Base-by-base conservation (phyloP, 768 basidiomycete genomes). In the Cystofilobasidium capitatum region DNA sequence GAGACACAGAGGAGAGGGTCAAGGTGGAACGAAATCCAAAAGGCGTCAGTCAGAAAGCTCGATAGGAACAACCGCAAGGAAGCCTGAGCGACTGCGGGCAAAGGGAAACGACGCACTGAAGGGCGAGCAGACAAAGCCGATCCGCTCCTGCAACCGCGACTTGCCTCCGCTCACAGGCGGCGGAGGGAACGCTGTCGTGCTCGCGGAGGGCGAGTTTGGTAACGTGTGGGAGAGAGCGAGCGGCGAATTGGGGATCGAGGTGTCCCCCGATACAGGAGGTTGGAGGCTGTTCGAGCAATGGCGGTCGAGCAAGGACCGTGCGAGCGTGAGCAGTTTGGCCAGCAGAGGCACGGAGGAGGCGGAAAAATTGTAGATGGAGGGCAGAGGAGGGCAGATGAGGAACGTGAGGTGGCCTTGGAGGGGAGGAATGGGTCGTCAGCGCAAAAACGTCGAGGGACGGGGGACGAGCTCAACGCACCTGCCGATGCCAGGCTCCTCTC, bases 361-460 rank as follows among this genome's bases (percentile, higher is more conserved):
- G 1, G 60, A 45, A 16, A 68, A 61, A 13, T 36, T 36, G 42
- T 68, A 68, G 40, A 68, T 49, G 2, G 66, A 58, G 6, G 61
- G 26, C 20, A 54, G 44, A 0, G 61, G 49, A 6, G 47, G 66
- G 7, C 13, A 20, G 33, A 68, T 26, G 54, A 68, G 36, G 40
- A 68, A 16, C 26, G 66, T 62, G 36, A 68, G 60, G 44, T 68
- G 66, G 6, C 66, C 66, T 68, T 49, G 29, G 1, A 26, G 10
- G 20, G 13, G 35, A 22, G 26, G 22, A 45, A 58, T 22, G 17
- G 33, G 22, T 16, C 22, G 59, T 10, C 29, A 57, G 55, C 24
- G 12, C 35, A 14, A 8, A 16, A 17, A 60, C 20, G 26, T 22
- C 17, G 47, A 55, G 26, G n/a, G 24, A 33, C 39, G 26, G 22